phyloP scores from a whole-genome alignment of 305 asterid species.

The Solanum aculeatissimum region DNA sequence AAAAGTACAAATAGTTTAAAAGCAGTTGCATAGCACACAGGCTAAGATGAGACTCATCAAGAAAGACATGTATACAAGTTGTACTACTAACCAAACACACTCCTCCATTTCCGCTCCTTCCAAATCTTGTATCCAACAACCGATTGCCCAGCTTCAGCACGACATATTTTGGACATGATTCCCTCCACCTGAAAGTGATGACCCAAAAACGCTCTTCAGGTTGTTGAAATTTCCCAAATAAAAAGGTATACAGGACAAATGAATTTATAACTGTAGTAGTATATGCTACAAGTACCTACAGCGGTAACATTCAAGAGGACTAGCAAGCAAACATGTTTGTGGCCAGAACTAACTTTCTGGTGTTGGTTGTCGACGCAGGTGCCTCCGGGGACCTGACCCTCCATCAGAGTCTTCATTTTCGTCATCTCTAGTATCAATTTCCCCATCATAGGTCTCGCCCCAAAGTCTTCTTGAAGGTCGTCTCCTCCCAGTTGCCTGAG shows the following conservation, averaged over 20 bases:
- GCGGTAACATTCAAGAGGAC: not conserved
- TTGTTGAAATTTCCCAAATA: not conserved
- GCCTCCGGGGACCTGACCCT: conserved; percentile 20
- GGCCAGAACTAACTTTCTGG: conserved; percentile 20
- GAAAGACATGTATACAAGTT: not conserved
- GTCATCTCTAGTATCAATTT: conserved; percentile 33
- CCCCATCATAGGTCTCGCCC: conserved; percentile 56
- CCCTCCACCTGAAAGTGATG: not conserved
- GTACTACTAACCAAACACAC: not conserved
- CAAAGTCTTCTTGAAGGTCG: conserved; percentile 50
- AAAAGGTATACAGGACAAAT: not conserved
- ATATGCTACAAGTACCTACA: not conserved
- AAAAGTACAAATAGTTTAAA: not conserved
- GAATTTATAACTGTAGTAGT: not conserved
- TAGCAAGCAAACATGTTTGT: not conserved
- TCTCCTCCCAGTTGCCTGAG: conserved; percentile 31
- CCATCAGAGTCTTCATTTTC: conserved; percentile 30
- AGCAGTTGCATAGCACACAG: not conserved
- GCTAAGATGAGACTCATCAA: not conserved
- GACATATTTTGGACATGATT: not conserved
- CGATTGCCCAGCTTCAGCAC: not conserved
- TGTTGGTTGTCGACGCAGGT: conserved; percentile 22
- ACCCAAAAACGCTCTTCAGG: not conserved
- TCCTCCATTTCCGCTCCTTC: not conserved
- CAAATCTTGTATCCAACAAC: not conserved